A percentile compares a stretch with the other conserved stretches of the same genome.
These are phyloP conservation scores for Arabidopsis lyrata DNA, from an alignment of 441 rosid species.

Conservation along the genomic window DNA sequence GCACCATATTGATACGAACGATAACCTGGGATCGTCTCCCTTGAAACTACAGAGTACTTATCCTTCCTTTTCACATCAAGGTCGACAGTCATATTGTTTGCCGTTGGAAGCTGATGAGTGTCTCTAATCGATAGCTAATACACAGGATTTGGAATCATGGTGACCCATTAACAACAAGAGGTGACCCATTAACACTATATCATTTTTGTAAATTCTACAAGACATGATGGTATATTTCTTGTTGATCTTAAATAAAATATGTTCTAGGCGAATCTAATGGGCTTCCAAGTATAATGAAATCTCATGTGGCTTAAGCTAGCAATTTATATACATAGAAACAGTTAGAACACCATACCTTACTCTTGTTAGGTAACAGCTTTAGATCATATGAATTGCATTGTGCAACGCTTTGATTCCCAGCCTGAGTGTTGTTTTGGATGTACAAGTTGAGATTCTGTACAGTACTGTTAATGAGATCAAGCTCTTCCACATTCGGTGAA, in stretches of 20 bases:
- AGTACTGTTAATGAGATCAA: slow-evolving; percentile 48
- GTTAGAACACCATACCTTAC: slow-evolving; percentile 43
- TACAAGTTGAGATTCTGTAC: slow-evolving; percentile 53
- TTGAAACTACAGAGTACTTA: slow-evolving; percentile 20
- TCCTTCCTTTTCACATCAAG: slow-evolving; percentile 39
- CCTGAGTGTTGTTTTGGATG: slow-evolving; percentile 38
- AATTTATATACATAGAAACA: slow-evolving; percentile 11
- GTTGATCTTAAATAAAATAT: background rate
- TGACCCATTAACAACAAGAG: slow-evolving; percentile 18
- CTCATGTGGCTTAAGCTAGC: background rate
- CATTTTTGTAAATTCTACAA: slow-evolving; percentile 21
- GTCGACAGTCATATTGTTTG: slow-evolving; percentile 23
- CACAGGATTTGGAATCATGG: slow-evolving; percentile 29
- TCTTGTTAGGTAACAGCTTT: slow-evolving; percentile 33
- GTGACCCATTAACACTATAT: slow-evolving; percentile 27
- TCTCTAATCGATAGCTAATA: slow-evolving; percentile 36
- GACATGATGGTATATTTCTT: background rate
- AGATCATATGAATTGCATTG: slow-evolving; percentile 27
- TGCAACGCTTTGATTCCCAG: slow-evolving; percentile 28
- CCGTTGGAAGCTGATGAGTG: slow-evolving; percentile 39
- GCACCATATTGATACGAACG: slow-evolving; percentile 25
- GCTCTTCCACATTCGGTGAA: slow-evolving; percentile 48
- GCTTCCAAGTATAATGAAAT: slow-evolving; percentile 11
- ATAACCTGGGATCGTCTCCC: slow-evolving; percentile 21
- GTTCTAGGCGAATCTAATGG: background rate